Conservation (phyloP, 2,329 filamentous ascomycete species). For the Penicillium sp. region DNA sequence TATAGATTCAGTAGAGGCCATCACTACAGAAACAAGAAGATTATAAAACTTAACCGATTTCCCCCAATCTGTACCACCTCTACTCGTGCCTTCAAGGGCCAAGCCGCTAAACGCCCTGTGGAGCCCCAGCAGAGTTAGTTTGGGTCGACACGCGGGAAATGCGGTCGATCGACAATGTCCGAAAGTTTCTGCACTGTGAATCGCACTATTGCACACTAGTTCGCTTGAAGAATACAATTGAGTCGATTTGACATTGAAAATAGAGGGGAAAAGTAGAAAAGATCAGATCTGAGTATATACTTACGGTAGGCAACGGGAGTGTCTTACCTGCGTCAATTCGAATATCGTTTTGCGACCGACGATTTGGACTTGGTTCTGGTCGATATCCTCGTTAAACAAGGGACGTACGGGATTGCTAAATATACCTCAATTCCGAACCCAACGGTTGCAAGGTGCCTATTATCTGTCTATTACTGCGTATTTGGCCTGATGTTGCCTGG, state of each 20-base stretch:
- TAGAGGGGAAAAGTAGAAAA: no score
- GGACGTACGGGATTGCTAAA: background rate
- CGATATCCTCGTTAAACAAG: background rate
- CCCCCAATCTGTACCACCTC: no score
- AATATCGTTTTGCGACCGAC: no score
- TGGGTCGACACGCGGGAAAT: slow-evolving; percentile 25
- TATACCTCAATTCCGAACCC: slow-evolving; percentile 5
- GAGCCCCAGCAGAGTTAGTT: slow-evolving; percentile 8
- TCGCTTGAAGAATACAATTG: no score
- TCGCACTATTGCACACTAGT: background rate
- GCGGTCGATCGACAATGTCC: slow-evolving; percentile 7
- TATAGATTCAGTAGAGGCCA: no score
- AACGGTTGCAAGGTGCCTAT: slow-evolving; percentile 4
- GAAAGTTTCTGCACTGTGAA: background rate
- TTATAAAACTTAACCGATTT: no score
- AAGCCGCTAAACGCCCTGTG: slow-evolving; percentile 24
- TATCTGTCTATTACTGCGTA: no score
- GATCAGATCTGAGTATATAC: no score
- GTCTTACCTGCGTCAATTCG: background rate
- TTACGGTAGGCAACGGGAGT: background rate
- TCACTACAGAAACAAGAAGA: no score
- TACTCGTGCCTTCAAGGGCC: slow-evolving; percentile 10
- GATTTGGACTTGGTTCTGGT: background rate
- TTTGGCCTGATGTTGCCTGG: background rate
- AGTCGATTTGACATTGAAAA: no score